phyloP scores from a whole-genome alignment of 208 protist genomes.

The Wallacemonas sp. region DNA sequence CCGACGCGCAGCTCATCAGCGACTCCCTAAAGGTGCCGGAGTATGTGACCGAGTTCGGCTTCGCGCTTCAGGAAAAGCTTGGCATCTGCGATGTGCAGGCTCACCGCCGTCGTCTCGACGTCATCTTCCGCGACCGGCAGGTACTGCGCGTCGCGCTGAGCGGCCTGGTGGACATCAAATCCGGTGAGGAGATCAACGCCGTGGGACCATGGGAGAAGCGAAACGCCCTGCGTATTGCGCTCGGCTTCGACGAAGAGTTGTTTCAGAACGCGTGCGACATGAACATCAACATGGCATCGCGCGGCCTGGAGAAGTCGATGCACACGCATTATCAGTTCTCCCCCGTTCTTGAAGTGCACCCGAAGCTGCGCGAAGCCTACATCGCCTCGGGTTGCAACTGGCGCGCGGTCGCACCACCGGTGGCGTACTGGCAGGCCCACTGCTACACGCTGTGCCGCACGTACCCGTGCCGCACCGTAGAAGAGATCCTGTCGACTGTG shows the following conservation, averaged over 20 bases:
- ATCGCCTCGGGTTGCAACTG: slow-evolving; percentile 21
- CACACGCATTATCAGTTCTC: slow-evolving; percentile 39
- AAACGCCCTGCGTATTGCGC: slow-evolving; percentile 79
- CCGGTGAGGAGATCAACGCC: slow-evolving; percentile 33
- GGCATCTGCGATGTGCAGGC: slow-evolving; percentile 57
- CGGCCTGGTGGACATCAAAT: slow-evolving; percentile 33
- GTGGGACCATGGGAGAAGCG: slow-evolving; percentile 69
- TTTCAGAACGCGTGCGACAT: slow-evolving; percentile 52
- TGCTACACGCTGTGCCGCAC: slow-evolving; percentile 39
- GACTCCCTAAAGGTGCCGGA: not conserved
- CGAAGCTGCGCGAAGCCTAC: slow-evolving; percentile 22
- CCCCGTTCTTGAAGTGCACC: slow-evolving; percentile 10
- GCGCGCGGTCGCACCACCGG: slow-evolving; percentile 49
- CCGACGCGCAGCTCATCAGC: not conserved
- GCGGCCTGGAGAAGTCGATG: slow-evolving; percentile 59
- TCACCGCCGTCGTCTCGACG: slow-evolving; percentile 55
- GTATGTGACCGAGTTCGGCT: slow-evolving; percentile 45
- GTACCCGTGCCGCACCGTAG: slow-evolving; percentile 49
- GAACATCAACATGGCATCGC: slow-evolving; percentile 53
- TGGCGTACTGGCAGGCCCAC: slow-evolving; percentile 83
- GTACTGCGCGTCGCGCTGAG: slow-evolving; percentile 75
- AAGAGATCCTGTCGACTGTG: slow-evolving; percentile 50
- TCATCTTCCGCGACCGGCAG: slow-evolving; percentile 68
- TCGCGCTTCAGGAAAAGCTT: slow-evolving; percentile 55
- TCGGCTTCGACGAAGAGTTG: slow-evolving; percentile 85